Base-by-base conservation (phyloP, 768 basidiomycete genomes). In the Paxillus involutus region DNA sequence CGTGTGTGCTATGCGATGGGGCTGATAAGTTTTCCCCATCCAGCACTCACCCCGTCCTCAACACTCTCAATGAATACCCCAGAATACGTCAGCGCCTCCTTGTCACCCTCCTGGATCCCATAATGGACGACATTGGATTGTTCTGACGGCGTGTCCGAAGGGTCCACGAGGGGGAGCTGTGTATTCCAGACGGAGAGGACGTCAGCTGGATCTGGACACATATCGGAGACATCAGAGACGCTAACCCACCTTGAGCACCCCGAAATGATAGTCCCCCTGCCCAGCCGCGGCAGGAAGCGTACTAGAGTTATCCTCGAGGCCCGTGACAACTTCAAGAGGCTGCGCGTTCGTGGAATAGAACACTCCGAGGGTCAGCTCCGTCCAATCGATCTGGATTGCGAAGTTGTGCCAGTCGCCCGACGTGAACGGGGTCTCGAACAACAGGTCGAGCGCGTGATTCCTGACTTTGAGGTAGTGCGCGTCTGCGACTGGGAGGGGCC, bases 71-170 rank as follows among this genome's bases (percentile, higher is more conserved):
- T 76, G 65, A 21, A 21, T 3, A 21, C 21, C 21, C 21, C 21
- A 21, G 21, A 21, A 21, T 21, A 21, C 6, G 80, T 63, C 24
- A 85, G 57, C 1, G 77, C 81, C 53, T 86, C 84, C 4, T 71
- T 74, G 8, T 74, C 75, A 2, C 79, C 81, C 60, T 85, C 82
- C 60, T 86, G 85, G 32, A 81, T 76, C 10, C 83, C 84, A 58
- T 77, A 69, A 62, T 84, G 79, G 1, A 80, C 79, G 4, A 88
- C 81, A 63, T 86, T 80, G 1, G 68, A 69, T 59, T 83, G 79
- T 35, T 85, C 67, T 11, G 68, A 69, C 4, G 76, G 60, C 0
- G 76, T 63, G 49, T 85, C 79, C 0, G 61, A 58, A 6, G 76
- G 73, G 55, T 83, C 70, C 2, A 79, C 78, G 6, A 86, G 62